Percentiles rank a stretch among this genome's conserved stretches.
Conservation (phyloP, 768 basidiomycete genomes). For the Boletus rex-veris region DNA sequence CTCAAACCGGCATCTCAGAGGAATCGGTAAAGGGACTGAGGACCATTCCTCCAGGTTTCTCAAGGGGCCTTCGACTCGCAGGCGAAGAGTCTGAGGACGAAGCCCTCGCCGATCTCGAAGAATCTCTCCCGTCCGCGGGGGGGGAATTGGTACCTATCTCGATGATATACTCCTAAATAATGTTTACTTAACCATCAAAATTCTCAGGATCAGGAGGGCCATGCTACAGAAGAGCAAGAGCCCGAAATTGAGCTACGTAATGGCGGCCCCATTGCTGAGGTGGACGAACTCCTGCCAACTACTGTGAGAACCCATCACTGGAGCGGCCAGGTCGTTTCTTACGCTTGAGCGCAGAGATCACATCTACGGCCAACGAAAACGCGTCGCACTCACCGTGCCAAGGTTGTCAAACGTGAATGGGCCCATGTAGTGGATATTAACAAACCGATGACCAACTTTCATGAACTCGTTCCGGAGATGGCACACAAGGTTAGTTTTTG, state of each 20-base stretch:
- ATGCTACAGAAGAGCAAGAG: slow-evolving; percentile 21
- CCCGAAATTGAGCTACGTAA: slow-evolving; percentile 17
- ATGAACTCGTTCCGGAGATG: slow-evolving; percentile 93
- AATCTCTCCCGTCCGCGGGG: slow-evolving; percentile 7
- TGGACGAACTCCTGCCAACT: slow-evolving; percentile 78
- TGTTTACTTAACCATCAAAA: slow-evolving; percentile 25
- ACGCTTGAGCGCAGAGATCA: slow-evolving; percentile 41
- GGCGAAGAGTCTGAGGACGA: slow-evolving; percentile 52
- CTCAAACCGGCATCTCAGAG: slow-evolving; percentile 33
- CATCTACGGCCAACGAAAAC: slow-evolving; percentile 54
- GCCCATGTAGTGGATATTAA: slow-evolving; percentile 96
- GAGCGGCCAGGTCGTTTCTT: background rate
- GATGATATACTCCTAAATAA: slow-evolving; percentile 1
- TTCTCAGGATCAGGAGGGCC: slow-evolving; percentile 18
- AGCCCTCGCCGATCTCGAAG: slow-evolving; percentile 34
- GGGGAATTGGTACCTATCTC: slow-evolving; percentile 15
- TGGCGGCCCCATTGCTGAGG: slow-evolving; percentile 40
- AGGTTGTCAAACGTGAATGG: slow-evolving; percentile 87
- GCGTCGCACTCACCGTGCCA: slow-evolving; percentile 40
- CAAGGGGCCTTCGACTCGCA: slow-evolving; percentile 70
- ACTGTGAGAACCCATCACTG: slow-evolving; percentile 33
- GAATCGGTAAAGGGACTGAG: slow-evolving; percentile 45
- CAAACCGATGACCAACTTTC: slow-evolving; percentile 83
- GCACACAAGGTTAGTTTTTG: slow-evolving; percentile 69
- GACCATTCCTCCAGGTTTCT: slow-evolving; percentile 79